These are phyloP conservation scores for Leucosporidium scottii DNA, from an alignment of 768 basidiomycete genomes.

Conservation along the genomic window DNA sequence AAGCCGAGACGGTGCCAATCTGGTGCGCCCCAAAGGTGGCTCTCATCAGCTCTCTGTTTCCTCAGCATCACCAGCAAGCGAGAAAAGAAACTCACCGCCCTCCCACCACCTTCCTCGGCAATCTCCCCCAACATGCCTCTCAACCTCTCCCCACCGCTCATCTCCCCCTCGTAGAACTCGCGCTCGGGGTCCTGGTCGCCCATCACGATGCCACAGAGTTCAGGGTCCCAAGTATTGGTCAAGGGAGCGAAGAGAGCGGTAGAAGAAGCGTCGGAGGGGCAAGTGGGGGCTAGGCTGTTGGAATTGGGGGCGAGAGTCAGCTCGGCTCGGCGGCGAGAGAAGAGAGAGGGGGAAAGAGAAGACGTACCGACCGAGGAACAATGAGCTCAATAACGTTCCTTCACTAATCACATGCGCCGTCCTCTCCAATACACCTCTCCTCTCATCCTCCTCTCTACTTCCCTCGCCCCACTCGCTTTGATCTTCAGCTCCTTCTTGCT, in stretches of 20 bases:
- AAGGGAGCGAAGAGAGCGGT: constrained; percentile 9
- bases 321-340: no score
- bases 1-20: constrained; percentile 22
- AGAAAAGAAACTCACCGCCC: not conserved
- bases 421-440: not conserved
- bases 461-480: not conserved
- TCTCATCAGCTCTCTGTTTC: no score
- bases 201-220: constrained; percentile 9
- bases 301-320: no score
- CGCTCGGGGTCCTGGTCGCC: not conserved
- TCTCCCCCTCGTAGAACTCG: no score
- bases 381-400: constrained; percentile 6
- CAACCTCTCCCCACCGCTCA: not conserved
- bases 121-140: constrained; percentile 4
- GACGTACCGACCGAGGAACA: constrained; percentile 17
- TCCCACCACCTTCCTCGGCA: constrained; percentile 2
- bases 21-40: not conserved
- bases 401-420: constrained; percentile 10
- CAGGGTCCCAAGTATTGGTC: constrained; percentile 9
- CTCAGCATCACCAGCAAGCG: not conserved
- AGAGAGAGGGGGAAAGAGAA: no score
- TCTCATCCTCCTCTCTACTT: not conserved
- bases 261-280: constrained; percentile 20
- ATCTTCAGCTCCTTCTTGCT: not conserved
- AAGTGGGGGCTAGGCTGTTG: constrained; percentile 8